A percentile compares a stretch with the other conserved stretches of the same genome.
Evolutionary conservation across 2,329 filamentous ascomycete species (phyloP).

Genomic region (Colletotrichum phormii): DNA sequence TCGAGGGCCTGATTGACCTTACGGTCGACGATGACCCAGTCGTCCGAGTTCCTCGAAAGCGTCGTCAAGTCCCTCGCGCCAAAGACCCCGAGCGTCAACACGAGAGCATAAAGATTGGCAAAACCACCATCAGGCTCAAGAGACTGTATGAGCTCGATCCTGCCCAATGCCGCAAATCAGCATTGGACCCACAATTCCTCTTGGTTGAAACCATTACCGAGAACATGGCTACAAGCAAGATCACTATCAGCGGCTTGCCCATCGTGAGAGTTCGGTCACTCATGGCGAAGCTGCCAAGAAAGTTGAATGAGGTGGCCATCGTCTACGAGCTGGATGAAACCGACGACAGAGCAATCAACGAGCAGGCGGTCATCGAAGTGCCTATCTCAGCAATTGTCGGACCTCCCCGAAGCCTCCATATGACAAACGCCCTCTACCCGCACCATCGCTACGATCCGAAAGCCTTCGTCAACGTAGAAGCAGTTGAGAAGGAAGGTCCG

Average conservation of each 20-base stretch:
- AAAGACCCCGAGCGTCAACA: background rate
- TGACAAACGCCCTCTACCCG: slow-evolving; percentile 68
- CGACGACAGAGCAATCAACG: slow-evolving; percentile 44
- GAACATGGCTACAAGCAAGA: slow-evolving; percentile 35
- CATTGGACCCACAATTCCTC: slow-evolving; percentile 49
- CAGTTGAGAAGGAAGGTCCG: slow-evolving; percentile 44
- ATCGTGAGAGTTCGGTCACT: slow-evolving; percentile 50
- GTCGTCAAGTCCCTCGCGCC: background rate
- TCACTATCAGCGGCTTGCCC: slow-evolving; percentile 51
- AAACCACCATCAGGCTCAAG: slow-evolving; percentile 37
- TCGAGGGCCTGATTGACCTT: slow-evolving; percentile 48
- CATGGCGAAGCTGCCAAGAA: slow-evolving; percentile 50
- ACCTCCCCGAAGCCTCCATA: slow-evolving; percentile 53
- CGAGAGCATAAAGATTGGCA: background rate
- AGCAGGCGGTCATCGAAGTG: slow-evolving; percentile 58
- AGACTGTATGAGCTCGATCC: slow-evolving; percentile 45
- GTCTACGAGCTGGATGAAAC: slow-evolving; percentile 54
- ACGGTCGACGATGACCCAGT: slow-evolving; percentile 41
- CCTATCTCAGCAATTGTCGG: slow-evolving; percentile 49
- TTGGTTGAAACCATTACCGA: slow-evolving; percentile 56
- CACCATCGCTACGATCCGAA: slow-evolving; percentile 43
- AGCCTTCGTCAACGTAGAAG: slow-evolving; percentile 38
- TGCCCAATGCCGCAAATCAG: slow-evolving; percentile 36
- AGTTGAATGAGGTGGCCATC: slow-evolving; percentile 57
- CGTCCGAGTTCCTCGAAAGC: background rate